phyloP scores from a whole-genome alignment of 768 basidiomycete genomes.

The Scleroderma citrinum region DNA sequence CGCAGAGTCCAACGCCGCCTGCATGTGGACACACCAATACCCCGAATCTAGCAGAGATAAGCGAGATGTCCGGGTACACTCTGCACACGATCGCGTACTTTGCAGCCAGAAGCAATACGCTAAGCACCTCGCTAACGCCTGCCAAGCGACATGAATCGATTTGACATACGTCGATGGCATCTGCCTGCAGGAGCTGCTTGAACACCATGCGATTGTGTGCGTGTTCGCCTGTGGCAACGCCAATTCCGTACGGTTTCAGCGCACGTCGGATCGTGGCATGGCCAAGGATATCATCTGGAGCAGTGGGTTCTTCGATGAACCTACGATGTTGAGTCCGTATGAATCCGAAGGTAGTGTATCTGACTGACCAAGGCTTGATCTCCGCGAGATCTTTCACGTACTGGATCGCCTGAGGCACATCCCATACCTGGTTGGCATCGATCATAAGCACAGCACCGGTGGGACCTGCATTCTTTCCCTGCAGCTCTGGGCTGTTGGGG shows the following conservation, averaged over 20 bases:
- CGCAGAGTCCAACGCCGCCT: conserved; percentile 92
- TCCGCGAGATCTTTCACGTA: conserved; percentile 76
- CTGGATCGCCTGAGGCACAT: conserved; percentile 87
- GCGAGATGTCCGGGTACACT: neutral
- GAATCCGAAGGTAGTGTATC: neutral
- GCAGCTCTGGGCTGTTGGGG: conserved; percentile 54
- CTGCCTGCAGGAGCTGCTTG: conserved; percentile 90
- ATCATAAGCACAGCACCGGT: conserved; percentile 95
- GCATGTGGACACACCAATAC: conserved; percentile 94
- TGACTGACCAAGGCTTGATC: conserved; percentile 79
- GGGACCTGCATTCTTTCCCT: conserved; percentile 90
- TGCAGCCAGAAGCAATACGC: conserved; percentile 87
- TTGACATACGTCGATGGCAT: conserved; percentile 92
- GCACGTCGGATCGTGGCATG: conserved; percentile 82
- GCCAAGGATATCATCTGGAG: conserved; percentile 89
- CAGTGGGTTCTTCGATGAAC: conserved; percentile 98
- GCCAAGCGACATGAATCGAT: conserved; percentile 93
- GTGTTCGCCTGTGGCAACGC: conserved; percentile 95
- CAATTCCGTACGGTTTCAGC: conserved; percentile 77
- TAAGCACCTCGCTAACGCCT: conserved; percentile 92
- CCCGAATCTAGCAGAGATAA: conserved; percentile 51
- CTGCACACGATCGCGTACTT: conserved; percentile 46
- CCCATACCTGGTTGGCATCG: conserved; percentile 97
- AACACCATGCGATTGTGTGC: conserved; percentile 96
- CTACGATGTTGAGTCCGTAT: conserved; percentile 28